Conservation (phyloP, 2,329 filamentous ascomycete species). For the Fusarium sp. region DNA sequence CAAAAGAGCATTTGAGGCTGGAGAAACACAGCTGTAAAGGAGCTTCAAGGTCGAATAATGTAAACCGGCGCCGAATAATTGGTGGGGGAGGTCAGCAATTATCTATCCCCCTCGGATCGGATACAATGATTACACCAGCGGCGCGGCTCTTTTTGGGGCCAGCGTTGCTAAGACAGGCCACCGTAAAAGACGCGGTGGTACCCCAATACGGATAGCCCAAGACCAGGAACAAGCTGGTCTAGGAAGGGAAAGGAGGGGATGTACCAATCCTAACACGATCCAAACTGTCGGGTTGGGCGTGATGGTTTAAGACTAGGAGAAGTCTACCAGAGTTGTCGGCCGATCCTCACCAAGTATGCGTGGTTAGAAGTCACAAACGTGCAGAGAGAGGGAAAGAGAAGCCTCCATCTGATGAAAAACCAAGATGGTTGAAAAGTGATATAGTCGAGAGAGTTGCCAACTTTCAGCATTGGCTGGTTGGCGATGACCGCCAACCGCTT, state of each 20-base stretch:
- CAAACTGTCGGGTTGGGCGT: slow-evolving; percentile 42
- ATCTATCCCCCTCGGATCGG: slow-evolving; percentile 39
- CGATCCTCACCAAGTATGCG: slow-evolving; percentile 18
- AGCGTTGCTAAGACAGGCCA: slow-evolving; percentile 41
- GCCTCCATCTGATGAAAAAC: slow-evolving; percentile 5
- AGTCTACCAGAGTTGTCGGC: slow-evolving; percentile 30
- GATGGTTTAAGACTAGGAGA: slow-evolving; percentile 29
- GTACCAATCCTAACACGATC: slow-evolving; percentile 45
- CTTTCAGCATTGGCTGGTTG: slow-evolving; percentile 8
- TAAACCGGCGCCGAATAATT: slow-evolving; percentile 17
- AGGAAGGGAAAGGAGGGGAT: slow-evolving; percentile 36
- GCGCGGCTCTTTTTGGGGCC: slow-evolving; percentile 35
- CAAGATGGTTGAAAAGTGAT: slow-evolving; percentile 23
- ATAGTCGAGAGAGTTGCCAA: slow-evolving; percentile 16
- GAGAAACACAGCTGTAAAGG: slow-evolving; percentile 19
- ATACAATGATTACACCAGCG: slow-evolving; percentile 43
- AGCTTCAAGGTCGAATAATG: slow-evolving; percentile 30
- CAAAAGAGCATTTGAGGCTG: slow-evolving; percentile 36
- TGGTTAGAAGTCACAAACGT: slow-evolving; percentile 12
- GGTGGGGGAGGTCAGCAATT: slow-evolving; percentile 37
- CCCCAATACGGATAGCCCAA: slow-evolving; percentile 41
- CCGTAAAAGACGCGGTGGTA: slow-evolving; percentile 39
- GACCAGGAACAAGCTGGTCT: slow-evolving; percentile 41
- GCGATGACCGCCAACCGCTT: slow-evolving; percentile 24
- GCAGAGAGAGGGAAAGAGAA: slow-evolving; percentile 19